Evolutionary conservation across 305 asterid species (phyloP).

Genomic region (Solanum hybrid): DNA sequence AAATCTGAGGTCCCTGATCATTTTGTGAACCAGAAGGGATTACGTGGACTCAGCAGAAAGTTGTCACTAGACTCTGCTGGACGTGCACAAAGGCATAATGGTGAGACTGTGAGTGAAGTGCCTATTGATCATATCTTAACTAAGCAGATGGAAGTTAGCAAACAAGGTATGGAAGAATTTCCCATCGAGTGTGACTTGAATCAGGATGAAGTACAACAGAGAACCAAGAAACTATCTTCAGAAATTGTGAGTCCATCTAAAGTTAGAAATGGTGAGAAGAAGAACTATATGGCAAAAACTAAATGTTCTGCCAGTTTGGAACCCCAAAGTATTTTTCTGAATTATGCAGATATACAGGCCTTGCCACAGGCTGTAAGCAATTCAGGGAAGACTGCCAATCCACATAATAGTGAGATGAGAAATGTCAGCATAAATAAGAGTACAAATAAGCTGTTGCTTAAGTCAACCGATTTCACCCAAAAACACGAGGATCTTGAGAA

Average conservation of each 20-base stretch:
- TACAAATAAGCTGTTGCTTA: constrained; percentile 12
- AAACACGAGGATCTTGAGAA: constrained; percentile 15
- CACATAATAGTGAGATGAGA: constrained; percentile 8
- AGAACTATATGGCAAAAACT: constrained; percentile 9
- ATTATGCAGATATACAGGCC: constrained; percentile 11
- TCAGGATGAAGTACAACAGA: constrained; percentile 9
- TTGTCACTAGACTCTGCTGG: constrained; percentile 38
- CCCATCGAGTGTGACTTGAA: neutral
- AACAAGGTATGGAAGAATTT: constrained; percentile 18
- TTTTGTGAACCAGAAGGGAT: constrained; percentile 15
- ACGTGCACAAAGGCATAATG: constrained; percentile 13
- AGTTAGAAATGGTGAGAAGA: constrained; percentile 14
- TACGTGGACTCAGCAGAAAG: constrained; percentile 36
- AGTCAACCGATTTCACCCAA: constrained; percentile 11
- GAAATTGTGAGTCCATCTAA: constrained; percentile 27
- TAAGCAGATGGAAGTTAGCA: constrained; percentile 17
- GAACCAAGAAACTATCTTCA: constrained; percentile 23
- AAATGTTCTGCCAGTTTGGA: constrained; percentile 18
- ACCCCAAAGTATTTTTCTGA: constrained; percentile 10
- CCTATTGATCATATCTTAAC: constrained; percentile 12
- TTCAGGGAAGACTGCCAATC: constrained; percentile 11
- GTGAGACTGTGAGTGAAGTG: constrained; percentile 12
- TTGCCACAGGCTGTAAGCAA: constrained; percentile 8
- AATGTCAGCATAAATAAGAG: constrained; percentile 1
- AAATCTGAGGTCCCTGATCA: constrained; percentile 7